phyloP scores from a whole-genome alignment of 1,284 basidiomycete species.

The Exobasidium cylindrosporum region DNA sequence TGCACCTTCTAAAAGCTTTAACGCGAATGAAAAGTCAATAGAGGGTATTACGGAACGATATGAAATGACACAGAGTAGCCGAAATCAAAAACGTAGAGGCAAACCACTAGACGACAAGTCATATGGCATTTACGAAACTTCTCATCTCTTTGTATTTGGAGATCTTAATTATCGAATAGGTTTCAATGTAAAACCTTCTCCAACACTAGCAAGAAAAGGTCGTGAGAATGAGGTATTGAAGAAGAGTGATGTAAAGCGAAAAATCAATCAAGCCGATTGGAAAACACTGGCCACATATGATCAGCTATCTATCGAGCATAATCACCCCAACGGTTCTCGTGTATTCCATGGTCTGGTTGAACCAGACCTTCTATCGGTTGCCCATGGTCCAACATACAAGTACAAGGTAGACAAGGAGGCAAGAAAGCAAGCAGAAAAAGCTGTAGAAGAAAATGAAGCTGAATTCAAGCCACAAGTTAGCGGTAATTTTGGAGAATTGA shows the following conservation, averaged over 20 bases:
- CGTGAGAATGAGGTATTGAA: constrained; percentile 26
- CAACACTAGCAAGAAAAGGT: constrained; percentile 22
- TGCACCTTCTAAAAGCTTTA: neutral
- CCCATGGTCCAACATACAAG: constrained; percentile 52
- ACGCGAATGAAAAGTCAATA: constrained; percentile 17
- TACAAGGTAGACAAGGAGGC: constrained; percentile 30
- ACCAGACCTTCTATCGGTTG: constrained; percentile 26
- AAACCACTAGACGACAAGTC: constrained; percentile 36
- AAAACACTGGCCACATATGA: constrained; percentile 39
- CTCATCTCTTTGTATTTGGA: constrained; percentile 53
- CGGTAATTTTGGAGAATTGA: constrained; percentile 49
- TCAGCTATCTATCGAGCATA: constrained; percentile 32
- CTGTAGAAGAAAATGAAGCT: neutral
- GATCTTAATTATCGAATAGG: constrained; percentile 55
- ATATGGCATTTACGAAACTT: constrained; percentile 52
- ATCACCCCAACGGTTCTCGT: constrained; percentile 19
- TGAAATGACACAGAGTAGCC: constrained; percentile 62
- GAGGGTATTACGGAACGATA: constrained; percentile 53
- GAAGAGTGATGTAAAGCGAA: constrained; percentile 20
- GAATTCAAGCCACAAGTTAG: neutral
- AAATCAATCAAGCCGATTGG: constrained; percentile 29
- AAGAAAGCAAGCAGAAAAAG: constrained; percentile 19
- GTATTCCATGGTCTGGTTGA: constrained; percentile 48
- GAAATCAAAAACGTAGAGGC: constrained; percentile 64
- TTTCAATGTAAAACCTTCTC: constrained; percentile 25